Conservation (phyloP, 495 filamentous ascomycete genomes). For the Aspergillus sclerotioniger region DNA sequence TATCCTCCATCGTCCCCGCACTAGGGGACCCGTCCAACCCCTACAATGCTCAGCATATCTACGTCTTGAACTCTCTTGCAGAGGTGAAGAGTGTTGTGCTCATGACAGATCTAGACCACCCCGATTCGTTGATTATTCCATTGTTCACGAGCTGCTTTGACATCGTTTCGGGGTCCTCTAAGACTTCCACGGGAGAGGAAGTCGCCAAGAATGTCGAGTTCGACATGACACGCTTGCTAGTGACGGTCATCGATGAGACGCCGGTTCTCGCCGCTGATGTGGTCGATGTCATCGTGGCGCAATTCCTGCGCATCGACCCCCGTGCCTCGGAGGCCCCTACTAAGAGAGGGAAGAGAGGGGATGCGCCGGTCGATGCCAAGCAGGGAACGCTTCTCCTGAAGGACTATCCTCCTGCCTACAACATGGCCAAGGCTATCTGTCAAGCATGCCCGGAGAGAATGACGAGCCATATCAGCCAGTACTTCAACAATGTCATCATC, state of each 20-base stretch:
- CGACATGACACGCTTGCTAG: slow-evolving; percentile 82
- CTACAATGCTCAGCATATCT: slow-evolving; percentile 90
- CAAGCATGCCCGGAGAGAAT: slow-evolving; percentile 89
- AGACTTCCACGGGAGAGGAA: slow-evolving; percentile 70
- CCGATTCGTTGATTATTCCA: slow-evolving; percentile 70
- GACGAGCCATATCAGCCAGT: slow-evolving; percentile 88
- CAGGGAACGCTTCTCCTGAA: slow-evolving; percentile 79
- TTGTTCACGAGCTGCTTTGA: slow-evolving; percentile 91
- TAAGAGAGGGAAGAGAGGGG: slow-evolving; percentile 59
- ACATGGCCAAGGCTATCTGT: slow-evolving; percentile 93
- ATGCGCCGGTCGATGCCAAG: slow-evolving; percentile 59
- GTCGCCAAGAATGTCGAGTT: slow-evolving; percentile 88
- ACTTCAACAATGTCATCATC: slow-evolving; percentile 95
- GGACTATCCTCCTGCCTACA: slow-evolving; percentile 86
- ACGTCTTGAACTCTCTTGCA: slow-evolving; percentile 82
- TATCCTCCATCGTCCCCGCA: slow-evolving; percentile 76
- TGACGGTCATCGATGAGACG: slow-evolving; percentile 83
- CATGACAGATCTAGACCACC: slow-evolving; percentile 82
- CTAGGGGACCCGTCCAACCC: slow-evolving; percentile 84
- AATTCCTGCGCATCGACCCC: slow-evolving; percentile 86
- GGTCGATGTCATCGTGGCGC: slow-evolving; percentile 90
- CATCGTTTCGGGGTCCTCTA: slow-evolving; percentile 76
- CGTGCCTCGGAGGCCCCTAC: slow-evolving; percentile 44
- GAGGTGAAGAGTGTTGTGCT: slow-evolving; percentile 93
- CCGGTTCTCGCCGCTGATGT: slow-evolving; percentile 74